A percentile compares a stretch with the other conserved stretches of the same genome.
These are phyloP conservation scores for Aschersonia sp. DNA, from an alignment of 2,329 filamentous ascomycete genomes.

Conservation along the genomic window DNA sequence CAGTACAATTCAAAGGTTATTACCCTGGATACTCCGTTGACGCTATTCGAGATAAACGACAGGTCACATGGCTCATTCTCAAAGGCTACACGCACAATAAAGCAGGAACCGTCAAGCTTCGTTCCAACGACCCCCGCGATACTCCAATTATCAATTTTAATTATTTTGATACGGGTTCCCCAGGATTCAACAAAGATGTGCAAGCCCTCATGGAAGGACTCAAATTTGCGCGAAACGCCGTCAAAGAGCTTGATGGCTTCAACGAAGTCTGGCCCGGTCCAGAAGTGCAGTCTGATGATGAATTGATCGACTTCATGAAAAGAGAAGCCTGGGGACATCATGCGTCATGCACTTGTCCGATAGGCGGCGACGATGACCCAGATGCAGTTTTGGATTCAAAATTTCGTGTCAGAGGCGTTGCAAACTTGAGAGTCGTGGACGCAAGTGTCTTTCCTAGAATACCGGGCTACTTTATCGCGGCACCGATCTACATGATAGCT, in stretches of 20 bases:
- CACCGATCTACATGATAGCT: not conserved
- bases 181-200: slow-evolving; percentile 30
- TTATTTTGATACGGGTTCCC: slow-evolving; percentile 28
- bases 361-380: slow-evolving; percentile 35
- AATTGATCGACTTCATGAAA: slow-evolving; percentile 23
- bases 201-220: slow-evolving; percentile 18
- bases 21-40: not conserved
- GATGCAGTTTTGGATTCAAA: slow-evolving; percentile 39
- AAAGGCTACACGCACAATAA: not conserved
- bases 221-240: slow-evolving; percentile 24
- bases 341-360: slow-evolving; percentile 37
- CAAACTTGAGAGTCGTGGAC: slow-evolving; percentile 41
- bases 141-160: slow-evolving; percentile 48
- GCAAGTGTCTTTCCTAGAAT: slow-evolving; percentile 34
- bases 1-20: not conserved
- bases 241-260: slow-evolving; percentile 38
- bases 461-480: not conserved
- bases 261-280: slow-evolving; percentile 7
- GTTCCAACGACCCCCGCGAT: slow-evolving; percentile 46
- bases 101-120: slow-evolving; percentile 43
- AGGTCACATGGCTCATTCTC: not conserved
- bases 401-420: slow-evolving; percentile 38
- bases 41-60: not conserved
- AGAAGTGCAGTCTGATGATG: slow-evolving; percentile 1
- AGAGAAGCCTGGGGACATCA: slow-evolving; percentile 42